These are phyloP conservation scores for Ogataea degrootiae DNA, from an alignment of 805 yeast genomes.

Conservation along the genomic window DNA sequence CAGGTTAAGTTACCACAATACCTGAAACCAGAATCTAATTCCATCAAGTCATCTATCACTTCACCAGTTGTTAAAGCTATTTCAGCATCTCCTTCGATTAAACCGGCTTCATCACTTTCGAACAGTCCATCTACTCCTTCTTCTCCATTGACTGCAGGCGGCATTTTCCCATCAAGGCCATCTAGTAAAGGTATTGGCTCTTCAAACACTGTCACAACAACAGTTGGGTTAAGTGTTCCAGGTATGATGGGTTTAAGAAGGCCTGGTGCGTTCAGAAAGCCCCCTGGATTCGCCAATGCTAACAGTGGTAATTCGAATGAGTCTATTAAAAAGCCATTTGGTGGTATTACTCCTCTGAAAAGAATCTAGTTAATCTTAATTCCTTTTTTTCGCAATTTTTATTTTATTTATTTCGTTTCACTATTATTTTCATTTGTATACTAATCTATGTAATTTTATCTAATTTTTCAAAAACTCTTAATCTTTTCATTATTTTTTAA, in stretches of 20 bases:
- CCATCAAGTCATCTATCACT: slow-evolving; percentile 7
- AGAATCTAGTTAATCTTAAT: background rate
- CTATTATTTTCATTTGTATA: too few relatives aligned
- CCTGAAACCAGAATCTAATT: slow-evolving; percentile 21
- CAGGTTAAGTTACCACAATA: slow-evolving; percentile 29
- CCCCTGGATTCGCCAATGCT: slow-evolving; percentile 17
- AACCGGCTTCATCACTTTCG: slow-evolving; percentile 1
- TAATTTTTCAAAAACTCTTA: too few relatives aligned
- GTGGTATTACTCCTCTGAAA: slow-evolving; percentile 14
- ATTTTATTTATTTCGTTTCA: too few relatives aligned
- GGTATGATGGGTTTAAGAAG: slow-evolving; percentile 22
- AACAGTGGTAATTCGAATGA: slow-evolving; percentile 1
- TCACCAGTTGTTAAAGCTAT: slow-evolving; percentile 14
- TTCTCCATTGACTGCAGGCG: background rate
- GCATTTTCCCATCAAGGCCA: slow-evolving; percentile 3
- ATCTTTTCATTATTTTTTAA: too few relatives aligned
- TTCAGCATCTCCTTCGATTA: slow-evolving; percentile 8
- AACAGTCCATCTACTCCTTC: background rate
- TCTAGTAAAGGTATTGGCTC: slow-evolving; percentile 12
- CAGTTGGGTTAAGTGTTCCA: background rate
- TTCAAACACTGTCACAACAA: background rate
- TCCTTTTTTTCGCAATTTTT: too few relatives aligned
- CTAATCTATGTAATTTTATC: too few relatives aligned
- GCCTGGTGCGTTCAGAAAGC: slow-evolving; percentile 32
- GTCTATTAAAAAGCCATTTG: slow-evolving; percentile 13